These are phyloP conservation scores for Hyaloperonospora arabidopsidis DNA, from an alignment of 352 stramenopile genomes.

Conservation along the genomic window DNA sequence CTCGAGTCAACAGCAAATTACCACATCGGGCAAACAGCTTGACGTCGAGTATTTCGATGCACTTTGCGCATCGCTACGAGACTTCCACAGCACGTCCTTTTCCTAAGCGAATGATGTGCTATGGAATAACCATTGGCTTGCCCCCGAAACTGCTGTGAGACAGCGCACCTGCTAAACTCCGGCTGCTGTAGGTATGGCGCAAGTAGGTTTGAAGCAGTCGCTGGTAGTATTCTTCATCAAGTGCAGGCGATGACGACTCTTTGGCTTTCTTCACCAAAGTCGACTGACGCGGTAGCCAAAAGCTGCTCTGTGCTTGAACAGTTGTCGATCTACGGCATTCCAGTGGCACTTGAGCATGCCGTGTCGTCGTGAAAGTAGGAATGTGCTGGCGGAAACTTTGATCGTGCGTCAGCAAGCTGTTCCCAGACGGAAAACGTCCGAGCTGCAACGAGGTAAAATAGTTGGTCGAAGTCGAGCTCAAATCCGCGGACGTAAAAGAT, in stretches of 20 bases:
- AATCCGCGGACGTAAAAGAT: conserved; percentile 43
- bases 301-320: conserved; percentile 25
- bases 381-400: conserved; percentile 27
- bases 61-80: conserved; percentile 16
- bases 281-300: conserved; percentile 23
- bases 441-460: conserved; percentile 24
- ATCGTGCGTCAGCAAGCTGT: conserved; percentile 25
- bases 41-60: conserved; percentile 13
- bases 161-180: conserved; percentile 33
- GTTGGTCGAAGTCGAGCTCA: conserved; percentile 24
- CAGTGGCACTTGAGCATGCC: conserved; percentile 12
- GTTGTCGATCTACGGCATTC: conserved; percentile 13
- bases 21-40: conserved; percentile 8
- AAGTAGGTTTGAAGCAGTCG: conserved; percentile 51
- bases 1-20: conserved; percentile 20
- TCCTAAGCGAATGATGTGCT: conserved; percentile 25
- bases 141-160: conserved; percentile 41
- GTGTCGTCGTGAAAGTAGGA: conserved; percentile 4
- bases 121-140: conserved; percentile 5
- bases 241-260: conserved; percentile 10
- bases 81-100: conserved; percentile 21
- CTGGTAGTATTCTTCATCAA: conserved; percentile 70
- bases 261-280: conserved; percentile 18
- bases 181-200: conserved; percentile 43
- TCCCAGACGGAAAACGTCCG: conserved; percentile 20